phyloP scores from a whole-genome alignment of 129 eudicot species.

The sunflower (Helianthus annuus) region HanXRQr2.0-SUNRISE NC_035443.2:138607369-138607868 shows the following conservation, averaged over 20 bases:
- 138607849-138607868: no score
- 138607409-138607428: neutral
- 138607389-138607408: neutral
- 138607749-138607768: no score
- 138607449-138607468: neutral
- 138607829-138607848: no score
- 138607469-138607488: slow-evolving; percentile 2
- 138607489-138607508: slow-evolving; percentile 1
- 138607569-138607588: slow-evolving; percentile 83
- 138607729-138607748: no score
- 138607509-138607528: slow-evolving; percentile 90
- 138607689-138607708: neutral
- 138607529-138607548: slow-evolving; percentile 94
- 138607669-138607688: slow-evolving; percentile 4
- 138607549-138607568: slow-evolving; percentile 82
- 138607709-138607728: no score
- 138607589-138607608: slow-evolving; percentile 73
- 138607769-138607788: no score
- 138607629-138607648: neutral
- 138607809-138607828: no score
- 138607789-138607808: no score
- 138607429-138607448: slow-evolving; percentile 8
- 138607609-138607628: no score
- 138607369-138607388: neutral
- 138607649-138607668: slow-evolving; percentile 16